phyloP scores from a whole-genome alignment of 1,139 yeast genomes.

The Debaryomycetaceae sp. region DNA sequence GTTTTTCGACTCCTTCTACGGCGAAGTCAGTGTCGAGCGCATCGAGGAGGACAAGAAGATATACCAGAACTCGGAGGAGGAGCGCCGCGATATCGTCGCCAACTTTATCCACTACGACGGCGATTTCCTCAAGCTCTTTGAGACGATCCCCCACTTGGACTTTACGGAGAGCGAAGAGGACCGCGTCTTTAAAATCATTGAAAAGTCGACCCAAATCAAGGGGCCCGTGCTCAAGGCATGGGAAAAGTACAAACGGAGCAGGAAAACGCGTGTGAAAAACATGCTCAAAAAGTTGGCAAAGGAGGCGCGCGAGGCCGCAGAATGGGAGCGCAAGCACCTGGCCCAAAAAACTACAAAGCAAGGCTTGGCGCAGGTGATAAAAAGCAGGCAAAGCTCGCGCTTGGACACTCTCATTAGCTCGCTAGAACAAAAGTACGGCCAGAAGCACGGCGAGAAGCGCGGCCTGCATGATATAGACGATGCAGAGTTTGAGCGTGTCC shows the following conservation, averaged over 20 bases:
- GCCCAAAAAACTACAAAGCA: conserved; percentile 17
- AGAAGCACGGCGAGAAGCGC: conserved; percentile 27
- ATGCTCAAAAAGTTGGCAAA: conserved; percentile 36
- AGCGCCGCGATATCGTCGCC: conserved; percentile 49
- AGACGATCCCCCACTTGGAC: conserved; percentile 67
- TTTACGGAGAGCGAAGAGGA: conserved; percentile 48
- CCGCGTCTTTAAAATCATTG: conserved; percentile 46
- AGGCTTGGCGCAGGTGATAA: conserved; percentile 43
- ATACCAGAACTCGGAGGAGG: conserved; percentile 63
- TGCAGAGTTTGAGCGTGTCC: conserved; percentile 30
- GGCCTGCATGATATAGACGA: conserved; percentile 21
- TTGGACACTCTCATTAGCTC: conserved; percentile 38
- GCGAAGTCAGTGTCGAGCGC: conserved; percentile 61
- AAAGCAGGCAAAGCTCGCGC: conserved; percentile 28
- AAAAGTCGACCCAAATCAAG: conserved; percentile 20
- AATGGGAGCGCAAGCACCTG: conserved; percentile 40
- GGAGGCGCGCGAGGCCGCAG: conserved; percentile 65
- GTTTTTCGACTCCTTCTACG: conserved; percentile 46
- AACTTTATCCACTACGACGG: conserved; percentile 56
- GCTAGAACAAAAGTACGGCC: conserved; percentile 46
- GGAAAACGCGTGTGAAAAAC: conserved; percentile 36
- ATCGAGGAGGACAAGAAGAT: conserved; percentile 57
- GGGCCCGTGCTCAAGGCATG: conserved; percentile 27
- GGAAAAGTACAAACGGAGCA: conserved; percentile 40
- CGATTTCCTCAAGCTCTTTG: conserved; percentile 59